These are phyloP conservation scores for Emmonsiellopsis sp. DNA, from an alignment of 2,329 filamentous ascomycete species.

Conservation along the genomic window DNA sequence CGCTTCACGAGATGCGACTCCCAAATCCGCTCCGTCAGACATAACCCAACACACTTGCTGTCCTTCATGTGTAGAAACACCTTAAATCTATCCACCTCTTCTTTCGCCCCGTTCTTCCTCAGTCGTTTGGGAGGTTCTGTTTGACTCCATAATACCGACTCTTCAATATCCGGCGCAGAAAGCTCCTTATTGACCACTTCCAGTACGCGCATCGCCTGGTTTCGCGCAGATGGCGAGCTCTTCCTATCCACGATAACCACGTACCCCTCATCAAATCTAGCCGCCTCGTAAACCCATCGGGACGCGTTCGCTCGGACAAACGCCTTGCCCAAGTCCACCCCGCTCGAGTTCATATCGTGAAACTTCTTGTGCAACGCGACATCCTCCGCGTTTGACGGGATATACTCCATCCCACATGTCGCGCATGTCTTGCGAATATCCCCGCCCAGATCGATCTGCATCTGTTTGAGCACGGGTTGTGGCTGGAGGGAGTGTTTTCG, in stretches of 20 bases:
- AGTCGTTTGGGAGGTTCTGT: conserved; percentile 31
- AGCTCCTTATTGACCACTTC: conserved; percentile 56
- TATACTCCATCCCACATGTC: conserved; percentile 58
- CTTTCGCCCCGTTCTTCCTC: conserved; percentile 20
- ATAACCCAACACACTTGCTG: conserved; percentile 53
- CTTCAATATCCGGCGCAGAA: conserved; percentile 50
- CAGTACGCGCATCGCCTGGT: conserved; percentile 47
- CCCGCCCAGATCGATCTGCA: conserved; percentile 52
- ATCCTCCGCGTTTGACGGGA: conserved; percentile 53
- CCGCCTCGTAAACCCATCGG: conserved; percentile 44
- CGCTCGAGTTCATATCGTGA: conserved; percentile 52
- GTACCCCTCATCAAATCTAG: conserved; percentile 41
- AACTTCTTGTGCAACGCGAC: conserved; percentile 55
- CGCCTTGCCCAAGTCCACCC: conserved; percentile 52
- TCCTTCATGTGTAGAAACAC: conserved; percentile 54
- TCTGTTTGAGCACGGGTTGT: conserved; percentile 42
- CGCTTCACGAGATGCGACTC: conserved; percentile 45
- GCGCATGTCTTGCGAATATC: conserved; percentile 49
- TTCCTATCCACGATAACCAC: conserved; percentile 51
- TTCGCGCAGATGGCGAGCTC: conserved; percentile 43
- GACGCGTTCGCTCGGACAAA: conserved; percentile 46
- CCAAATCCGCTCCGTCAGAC: conserved; percentile 53
- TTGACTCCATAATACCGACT: conserved; percentile 49
- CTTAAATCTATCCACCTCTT: conserved; percentile 45
- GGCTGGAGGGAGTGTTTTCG: conserved; percentile 18